Evolutionary conservation across 202 grass and related monocot genomes (phyloP).

Genomic region (Setaria italica): DNA sequence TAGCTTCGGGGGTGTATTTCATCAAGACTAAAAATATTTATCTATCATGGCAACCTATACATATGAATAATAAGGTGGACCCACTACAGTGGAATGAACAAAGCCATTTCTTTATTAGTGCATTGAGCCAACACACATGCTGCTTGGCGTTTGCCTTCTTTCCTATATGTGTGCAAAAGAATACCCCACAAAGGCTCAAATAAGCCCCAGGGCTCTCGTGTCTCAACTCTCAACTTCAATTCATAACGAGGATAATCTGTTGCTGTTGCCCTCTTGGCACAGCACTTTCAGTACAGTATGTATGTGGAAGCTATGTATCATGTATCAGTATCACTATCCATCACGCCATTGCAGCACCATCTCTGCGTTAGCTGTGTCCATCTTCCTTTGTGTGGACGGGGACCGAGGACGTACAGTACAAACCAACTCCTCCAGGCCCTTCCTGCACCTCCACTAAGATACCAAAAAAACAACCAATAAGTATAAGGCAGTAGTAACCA

Average conservation of each 20-base stretch:
- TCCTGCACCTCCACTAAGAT: slow-evolving; percentile 21
- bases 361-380: background rate
- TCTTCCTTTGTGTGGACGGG: slow-evolving; percentile 30
- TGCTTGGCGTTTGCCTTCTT: slow-evolving; percentile 22
- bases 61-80: background rate
- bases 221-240: slow-evolving; percentile 10
- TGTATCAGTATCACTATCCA: slow-evolving; percentile 33
- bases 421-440: slow-evolving; percentile 31
- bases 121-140: background rate
- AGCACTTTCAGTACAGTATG: slow-evolving; percentile 43
- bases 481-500: background rate
- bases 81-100: background rate
- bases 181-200: slow-evolving; percentile 5
- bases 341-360: slow-evolving; percentile 24
- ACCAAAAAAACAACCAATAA: background rate
- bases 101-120: slow-evolving; percentile 41
- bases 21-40: background rate
- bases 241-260: slow-evolving; percentile 36
- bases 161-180: slow-evolving; percentile 41
- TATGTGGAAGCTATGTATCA: slow-evolving; percentile 32
- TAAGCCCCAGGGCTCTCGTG: background rate
- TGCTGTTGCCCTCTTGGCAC: slow-evolving; percentile 10
- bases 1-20: background rate
- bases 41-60: no score
- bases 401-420: slow-evolving; percentile 37